Base-by-base conservation (phyloP, 2,329 filamentous ascomycete species). In the Pseudocercospora vitis region DNA sequence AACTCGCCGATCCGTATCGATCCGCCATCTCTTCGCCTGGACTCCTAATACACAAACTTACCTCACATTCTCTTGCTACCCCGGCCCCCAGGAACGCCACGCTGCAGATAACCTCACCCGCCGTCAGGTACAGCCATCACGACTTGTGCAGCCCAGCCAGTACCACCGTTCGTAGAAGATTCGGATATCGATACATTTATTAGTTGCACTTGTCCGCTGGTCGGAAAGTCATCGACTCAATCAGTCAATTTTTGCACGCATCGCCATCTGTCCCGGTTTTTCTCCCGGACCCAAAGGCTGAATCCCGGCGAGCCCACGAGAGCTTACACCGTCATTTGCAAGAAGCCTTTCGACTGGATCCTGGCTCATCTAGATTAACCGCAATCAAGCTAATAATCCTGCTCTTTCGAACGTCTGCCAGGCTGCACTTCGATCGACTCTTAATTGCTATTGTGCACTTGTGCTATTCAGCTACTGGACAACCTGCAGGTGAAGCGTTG, bases 121-220 rank as follows among this genome's bases (percentile, higher is more conserved):
- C 47, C 53, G 42, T 50, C 52, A 52, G 52, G 48, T 51, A 57
- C 52, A 55, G 57, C 52, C 57, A 60, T 57, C 51, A 44, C 46
- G 40, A 53, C 53, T 52, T 52, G 56, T 59, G 57, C 59, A 55
- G 50, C 52, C n/a, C 58, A 52, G 39, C 55, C 53, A 55, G 58
- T 63, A 60, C 61, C 57, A 64, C 63, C 48, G 39, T 62, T 50
- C 47, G 48, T 53, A 59, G 50, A 52, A 56, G 44, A 55, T 56
- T 56, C 51, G 52, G 37, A 51, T 46, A 45, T 55, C 57, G 48
- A 55, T 60, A 58, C 55, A 57, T 57, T 52, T 57, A n/a, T n/a
- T n/a, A 52, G 42, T 54, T 54, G 56, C 57, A 65, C 62, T 63
- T 62, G 53, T 66, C 67, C 67, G 67, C 67, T 62, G 67, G 67